A percentile compares a stretch with the other conserved stretches of the same genome.
Evolutionary conservation across 805 yeast species (phyloP).

Genomic region (Pichia scutulata): DNA sequence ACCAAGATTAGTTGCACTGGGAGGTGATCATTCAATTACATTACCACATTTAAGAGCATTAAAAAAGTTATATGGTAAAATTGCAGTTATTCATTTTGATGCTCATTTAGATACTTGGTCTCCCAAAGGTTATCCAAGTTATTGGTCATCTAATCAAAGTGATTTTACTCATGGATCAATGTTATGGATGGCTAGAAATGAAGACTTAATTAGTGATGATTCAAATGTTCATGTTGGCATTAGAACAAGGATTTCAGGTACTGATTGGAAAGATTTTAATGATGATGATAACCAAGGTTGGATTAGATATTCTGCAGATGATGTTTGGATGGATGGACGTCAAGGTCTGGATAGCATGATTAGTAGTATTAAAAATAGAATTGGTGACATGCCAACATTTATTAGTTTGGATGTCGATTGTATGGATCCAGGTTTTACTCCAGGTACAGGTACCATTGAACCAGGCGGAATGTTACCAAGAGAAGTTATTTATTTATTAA

Average conservation of each 20-base stretch:
- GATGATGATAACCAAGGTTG: slow-evolving; percentile 69
- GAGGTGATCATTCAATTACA: slow-evolving; percentile 78
- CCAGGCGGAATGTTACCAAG: slow-evolving; percentile 54
- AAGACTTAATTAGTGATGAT: slow-evolving; percentile 49
- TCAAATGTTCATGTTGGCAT: slow-evolving; percentile 70
- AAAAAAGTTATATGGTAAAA: slow-evolving; percentile 50
- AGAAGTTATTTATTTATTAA: slow-evolving; percentile 41
- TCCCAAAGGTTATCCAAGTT: slow-evolving; percentile 57
- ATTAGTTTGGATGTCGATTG: slow-evolving; percentile 71
- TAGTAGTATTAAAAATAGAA: slow-evolving; percentile 40
- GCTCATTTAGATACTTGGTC: slow-evolving; percentile 82
- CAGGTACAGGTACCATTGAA: slow-evolving; percentile 54
- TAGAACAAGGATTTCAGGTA: slow-evolving; percentile 64
- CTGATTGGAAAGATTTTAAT: slow-evolving; percentile 48
- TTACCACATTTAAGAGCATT: slow-evolving; percentile 67
- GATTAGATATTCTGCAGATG: slow-evolving; percentile 62
- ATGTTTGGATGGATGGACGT: slow-evolving; percentile 60
- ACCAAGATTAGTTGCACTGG: slow-evolving; percentile 64
- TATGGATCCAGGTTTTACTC: slow-evolving; percentile 49
- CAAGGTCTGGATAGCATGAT: slow-evolving; percentile 41
- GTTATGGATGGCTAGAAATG: slow-evolving; percentile 74
- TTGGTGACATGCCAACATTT: slow-evolving; percentile 60
- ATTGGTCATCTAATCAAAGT: slow-evolving; percentile 29
- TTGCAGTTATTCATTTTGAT: slow-evolving; percentile 74
- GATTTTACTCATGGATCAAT: slow-evolving; percentile 78